Evolutionary conservation across 1,139 yeast species (phyloP), one percentile per base, ranked within the genome.

Genomic region (Trichomonascaceae sp.): DNA sequence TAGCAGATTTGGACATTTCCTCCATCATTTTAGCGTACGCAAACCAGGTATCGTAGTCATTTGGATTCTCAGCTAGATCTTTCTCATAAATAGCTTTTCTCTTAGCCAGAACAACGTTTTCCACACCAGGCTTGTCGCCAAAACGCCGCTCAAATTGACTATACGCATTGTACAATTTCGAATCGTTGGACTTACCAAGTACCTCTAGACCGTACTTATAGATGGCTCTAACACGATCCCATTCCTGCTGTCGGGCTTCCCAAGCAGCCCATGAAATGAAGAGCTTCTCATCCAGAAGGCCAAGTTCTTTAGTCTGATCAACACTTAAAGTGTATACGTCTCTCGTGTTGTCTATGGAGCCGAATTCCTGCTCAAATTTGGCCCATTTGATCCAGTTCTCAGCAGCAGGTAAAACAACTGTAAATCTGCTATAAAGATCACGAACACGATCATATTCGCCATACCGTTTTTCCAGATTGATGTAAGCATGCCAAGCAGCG

Each of bases 41-140:
- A 89, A 96, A 89, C 97, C 97, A 90, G 0, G 82, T 72, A 63
- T 86, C 95, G 66, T 82, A 84, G 68, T 88, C 87, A 1, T 59
- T 50, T 0, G 88, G 83, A 55, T 80, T 75, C 5, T 65, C 62
- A 13, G 64, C 61, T 20, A 89, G 63, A 15, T 71, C 73, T 1
- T 73, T 68, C 60, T 83, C 83, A 63, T 86, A 87, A 53, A 74
- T 74, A 9, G 74, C 68, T 56, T 77, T 76, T 53, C 96, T 71
- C 61, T 85, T 85, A 2, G 71, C 61, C 27, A 77, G 57, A 1
- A 85, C 74, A 3, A 82, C 79, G 5, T 71, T 66, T 56, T 82
- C 84, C 22, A 85, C 77, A 0, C 82, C 75, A 19, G 75, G 77
- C 44, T 71, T 71, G 51, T 75, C 76, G 17, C 95, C 95, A 67